Evolutionary conservation across 73 alveolate genomes (phyloP), one percentile per base, ranked within the genome.

Genomic region (Symbiodinium pilosum): DNA sequence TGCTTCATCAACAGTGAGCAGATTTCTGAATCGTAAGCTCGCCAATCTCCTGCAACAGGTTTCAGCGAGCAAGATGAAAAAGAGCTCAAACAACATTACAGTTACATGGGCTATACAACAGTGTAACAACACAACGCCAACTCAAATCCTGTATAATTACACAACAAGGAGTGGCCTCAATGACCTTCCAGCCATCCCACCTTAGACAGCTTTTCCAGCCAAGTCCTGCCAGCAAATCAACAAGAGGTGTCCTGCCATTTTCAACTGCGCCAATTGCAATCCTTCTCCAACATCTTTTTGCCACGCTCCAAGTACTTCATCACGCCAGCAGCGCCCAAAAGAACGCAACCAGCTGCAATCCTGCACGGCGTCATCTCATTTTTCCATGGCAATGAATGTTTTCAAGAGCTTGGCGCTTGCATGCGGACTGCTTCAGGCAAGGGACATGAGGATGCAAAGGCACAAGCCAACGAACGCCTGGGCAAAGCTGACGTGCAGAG

Each of bases 181-280:
- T n/a, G n/a, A n/a, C n/a, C n/a, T n/a, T n/a, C n/a, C n/a, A n/a
- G n/a, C n/a, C n/a, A n/a, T n/a, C n/a, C n/a, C n/a, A n/a, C 38
- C 28, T 89, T 47, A 91, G 12, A 91, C 97, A 4, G 87, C 77
- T 42, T 91, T 91, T 87, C 97, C 97, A 5, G 97, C 97, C 97
- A 87, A 91, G 51, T 91, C 97, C 97, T 91, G 88, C 52, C 47
- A 30, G 2, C 42, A n/a, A 4, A 14, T 34, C 12, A 4, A 32
- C 43, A 34, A 9, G 44, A 52, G 51, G 16, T 4, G 9, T 3
- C 11, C 54, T 1, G 52, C 43, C 30, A 52, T 32, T 0, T 69
- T 34, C 9, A 14, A 69, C 43, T 32, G 43, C 44, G 8, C 51
- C 86, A 20, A 75, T 4, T 24, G 73, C 32, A 7, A 34, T 34